Evolutionary conservation across 2,329 filamentous ascomycete genomes (phyloP).

Genomic region (Claviceps sorghi): DNA sequence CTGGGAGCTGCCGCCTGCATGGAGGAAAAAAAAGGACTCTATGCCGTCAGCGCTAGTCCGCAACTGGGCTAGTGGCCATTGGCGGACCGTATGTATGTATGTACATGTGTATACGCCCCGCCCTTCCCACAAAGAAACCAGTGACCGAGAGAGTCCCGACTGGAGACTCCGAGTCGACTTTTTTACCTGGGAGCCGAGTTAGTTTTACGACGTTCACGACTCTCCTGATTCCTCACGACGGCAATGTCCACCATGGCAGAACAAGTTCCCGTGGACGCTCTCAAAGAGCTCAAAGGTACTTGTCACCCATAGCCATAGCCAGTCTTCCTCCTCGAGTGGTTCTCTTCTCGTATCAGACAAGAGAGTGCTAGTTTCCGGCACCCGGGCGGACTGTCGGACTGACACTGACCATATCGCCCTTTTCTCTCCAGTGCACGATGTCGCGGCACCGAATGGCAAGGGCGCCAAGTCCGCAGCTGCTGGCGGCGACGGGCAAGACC

Average conservation of each 20-base stretch:
- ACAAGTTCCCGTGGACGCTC: slow-evolving; percentile 27
- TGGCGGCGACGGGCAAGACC: slow-evolving; percentile 25
- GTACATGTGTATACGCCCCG: too few species aligned
- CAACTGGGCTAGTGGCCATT: too few species aligned
- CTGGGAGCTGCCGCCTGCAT: too few species aligned
- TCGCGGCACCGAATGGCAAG: slow-evolving; percentile 25
- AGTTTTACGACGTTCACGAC: neutral
- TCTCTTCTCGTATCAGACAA: neutral
- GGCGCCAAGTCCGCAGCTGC: slow-evolving; percentile 24
- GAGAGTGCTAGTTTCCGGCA: neutral
- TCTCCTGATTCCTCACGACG: slow-evolving; percentile 1
- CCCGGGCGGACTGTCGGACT: neutral
- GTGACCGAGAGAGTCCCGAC: too few species aligned
- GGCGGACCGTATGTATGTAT: too few species aligned
- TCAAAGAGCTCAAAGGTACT: slow-evolving; percentile 29
- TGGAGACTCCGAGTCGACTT: neutral
- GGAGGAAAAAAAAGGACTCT: too few species aligned
- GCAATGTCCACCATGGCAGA: slow-evolving; percentile 22
- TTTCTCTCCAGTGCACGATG: slow-evolving; percentile 22
- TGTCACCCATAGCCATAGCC: neutral
- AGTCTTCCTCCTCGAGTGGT: neutral
- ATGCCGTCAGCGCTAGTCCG: too few species aligned
- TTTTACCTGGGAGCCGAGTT: neutral
- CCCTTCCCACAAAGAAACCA: too few species aligned
- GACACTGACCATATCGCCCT: neutral